Conservation (phyloP, 2,329 filamentous ascomycete species). For the Fusarium luffae region DNA sequence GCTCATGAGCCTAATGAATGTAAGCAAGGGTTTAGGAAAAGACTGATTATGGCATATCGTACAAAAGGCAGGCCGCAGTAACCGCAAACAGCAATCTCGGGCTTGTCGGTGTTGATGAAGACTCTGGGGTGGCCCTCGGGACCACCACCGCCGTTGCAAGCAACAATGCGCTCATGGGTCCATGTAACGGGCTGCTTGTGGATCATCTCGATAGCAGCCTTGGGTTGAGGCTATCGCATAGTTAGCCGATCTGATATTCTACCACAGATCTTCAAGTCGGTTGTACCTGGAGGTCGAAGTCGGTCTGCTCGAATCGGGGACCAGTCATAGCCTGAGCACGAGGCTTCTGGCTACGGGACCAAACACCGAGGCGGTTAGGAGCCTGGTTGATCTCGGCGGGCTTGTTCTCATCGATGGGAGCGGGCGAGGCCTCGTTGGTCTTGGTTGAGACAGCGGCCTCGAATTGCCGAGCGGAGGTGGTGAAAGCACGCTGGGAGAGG, state of each 20-base stretch:
- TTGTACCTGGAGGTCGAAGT: slow-evolving; percentile 88
- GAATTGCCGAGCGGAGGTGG: slow-evolving; percentile 59
- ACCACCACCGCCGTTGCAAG: slow-evolving; percentile 93
- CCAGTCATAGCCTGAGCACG: slow-evolving; percentile 88
- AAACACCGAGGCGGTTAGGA: slow-evolving; percentile 83
- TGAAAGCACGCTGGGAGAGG: slow-evolving; percentile 60
- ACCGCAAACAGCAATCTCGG: slow-evolving; percentile 87
- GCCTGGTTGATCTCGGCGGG: slow-evolving; percentile 75
- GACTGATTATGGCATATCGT: slow-evolving; percentile 55
- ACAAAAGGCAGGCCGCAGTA: slow-evolving; percentile 97
- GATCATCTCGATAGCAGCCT: slow-evolving; percentile 93
- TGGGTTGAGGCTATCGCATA: slow-evolving; percentile 78
- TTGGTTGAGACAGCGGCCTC: slow-evolving; percentile 56
- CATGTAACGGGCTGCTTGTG: slow-evolving; percentile 95
- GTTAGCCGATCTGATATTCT: slow-evolving; percentile 34
- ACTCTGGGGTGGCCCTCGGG: slow-evolving; percentile 90
- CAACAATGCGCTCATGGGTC: slow-evolving; percentile 83
- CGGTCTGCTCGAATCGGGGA: slow-evolving; percentile 96
- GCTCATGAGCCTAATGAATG: slow-evolving; percentile 79
- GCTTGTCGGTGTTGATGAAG: slow-evolving; percentile 98
- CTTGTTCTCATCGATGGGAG: slow-evolving; percentile 56
- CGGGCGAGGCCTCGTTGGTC: slow-evolving; percentile 56
- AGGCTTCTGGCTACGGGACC: slow-evolving; percentile 88
- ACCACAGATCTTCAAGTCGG: slow-evolving; percentile 4
- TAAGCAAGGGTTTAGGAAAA: slow-evolving; percentile 10